Evolutionary conservation across 768 basidiomycete species (phyloP), one percentile per base, ranked within the genome.

Genomic region (Russula abietina): DNA sequence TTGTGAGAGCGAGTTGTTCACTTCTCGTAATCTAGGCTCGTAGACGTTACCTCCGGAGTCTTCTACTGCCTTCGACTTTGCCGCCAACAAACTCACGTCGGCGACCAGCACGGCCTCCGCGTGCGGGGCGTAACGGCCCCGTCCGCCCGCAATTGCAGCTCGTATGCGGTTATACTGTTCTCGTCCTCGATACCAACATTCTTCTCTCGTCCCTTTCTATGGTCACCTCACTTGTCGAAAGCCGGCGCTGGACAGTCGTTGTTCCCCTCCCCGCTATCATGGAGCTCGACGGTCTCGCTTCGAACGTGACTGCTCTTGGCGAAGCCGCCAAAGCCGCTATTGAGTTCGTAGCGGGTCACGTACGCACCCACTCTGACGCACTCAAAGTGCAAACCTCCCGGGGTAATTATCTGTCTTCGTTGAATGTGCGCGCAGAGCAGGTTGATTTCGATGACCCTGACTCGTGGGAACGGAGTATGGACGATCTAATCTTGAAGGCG

Each of bases 171-270:
- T 97, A 93, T 74, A 93, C 93, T 12, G 79, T 89, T 50, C 87
- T 99, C 61, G 87, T 99, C 32, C 78, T 96, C 70, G 96, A 98
- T 74, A 98, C 96, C 53, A 98, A 98, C 75, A 91, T 98, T 60
- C 78, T 99, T 0, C 81, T 98, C 17, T 89, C 91, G 0, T 93
- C 92, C 0, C 78, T 98, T 4, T 73, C 85, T 0, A 77, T 88
- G 67, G 79, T 99, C 62, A 73, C 82, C 0, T 81, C 86, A 14
- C 78, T 98, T 62, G 79, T 98, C 56, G 91, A 96, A 72, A 86
- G 84, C 63, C 74, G 85, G 19, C 78, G 77, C 30, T 98, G 94
- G 93, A 97, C 92, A 0, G 80, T 96, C 51, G 79, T 99, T 61
- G 78, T 99, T 0, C 97, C 97, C 4, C 82, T 98, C 3, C 95